phyloP scores from a whole-genome alignment of 2,329 filamentous ascomycete species.

The Ophiostoma australiae region DNA sequence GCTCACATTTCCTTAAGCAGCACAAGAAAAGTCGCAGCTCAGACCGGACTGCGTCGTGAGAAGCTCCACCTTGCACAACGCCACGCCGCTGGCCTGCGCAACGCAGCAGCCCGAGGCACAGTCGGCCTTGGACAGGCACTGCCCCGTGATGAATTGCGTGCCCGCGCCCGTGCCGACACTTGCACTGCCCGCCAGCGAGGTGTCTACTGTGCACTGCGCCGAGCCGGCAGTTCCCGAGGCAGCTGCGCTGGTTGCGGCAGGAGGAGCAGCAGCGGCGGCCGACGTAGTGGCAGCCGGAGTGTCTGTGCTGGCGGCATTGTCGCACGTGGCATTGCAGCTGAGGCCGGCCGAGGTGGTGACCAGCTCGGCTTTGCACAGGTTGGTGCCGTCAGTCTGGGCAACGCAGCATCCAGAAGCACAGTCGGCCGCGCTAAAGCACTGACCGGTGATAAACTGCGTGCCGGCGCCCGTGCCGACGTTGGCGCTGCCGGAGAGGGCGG shows the following conservation, averaged over 20 bases:
- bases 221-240: neutral
- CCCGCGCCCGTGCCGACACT: neutral
- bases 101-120: conserved; percentile 34
- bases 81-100: conserved; percentile 23
- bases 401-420: neutral
- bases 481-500: neutral
- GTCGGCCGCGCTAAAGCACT: neutral
- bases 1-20: neutral
- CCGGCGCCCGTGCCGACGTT: neutral
- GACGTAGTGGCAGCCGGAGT: neutral
- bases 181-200: neutral
- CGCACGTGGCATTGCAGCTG: neutral
- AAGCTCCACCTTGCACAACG: conserved; percentile 25
- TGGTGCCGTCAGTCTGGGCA: neutral
- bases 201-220: conserved; percentile 3
- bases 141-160: conserved; percentile 16
- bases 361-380: neutral
- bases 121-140: conserved; percentile 31
- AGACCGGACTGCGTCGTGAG: neutral
- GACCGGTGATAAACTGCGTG: neutral
- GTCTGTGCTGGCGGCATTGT: neutral
- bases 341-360: neutral
- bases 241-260: neutral
- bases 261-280: neutral
- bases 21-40: neutral